Evolutionary conservation across 2,329 filamentous ascomycete genomes (phyloP).

Genomic region (Sclerotinia borealis): DNA sequence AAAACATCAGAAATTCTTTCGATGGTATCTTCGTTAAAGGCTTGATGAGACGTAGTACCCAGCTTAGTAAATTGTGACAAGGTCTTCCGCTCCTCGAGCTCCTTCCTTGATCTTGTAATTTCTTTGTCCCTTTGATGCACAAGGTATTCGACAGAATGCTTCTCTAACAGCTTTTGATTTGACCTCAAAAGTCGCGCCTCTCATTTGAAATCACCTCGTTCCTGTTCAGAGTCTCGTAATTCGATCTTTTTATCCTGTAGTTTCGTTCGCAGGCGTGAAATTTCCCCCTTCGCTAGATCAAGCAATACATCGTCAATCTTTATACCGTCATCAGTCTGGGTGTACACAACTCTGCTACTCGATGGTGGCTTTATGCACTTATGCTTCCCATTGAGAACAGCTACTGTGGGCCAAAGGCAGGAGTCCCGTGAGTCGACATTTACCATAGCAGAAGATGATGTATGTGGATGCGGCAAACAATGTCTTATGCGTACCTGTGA

Average conservation of each 20-base stretch:
- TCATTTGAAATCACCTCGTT: neutral
- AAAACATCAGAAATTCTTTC: neutral
- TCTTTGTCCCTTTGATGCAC: neutral
- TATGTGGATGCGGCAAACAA: neutral
- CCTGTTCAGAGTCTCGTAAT: neutral
- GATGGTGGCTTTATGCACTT: neutral
- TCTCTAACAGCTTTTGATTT: neutral
- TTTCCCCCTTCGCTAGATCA: neutral
- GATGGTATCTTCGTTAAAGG: neutral
- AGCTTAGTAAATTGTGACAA: neutral
- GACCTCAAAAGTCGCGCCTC: neutral
- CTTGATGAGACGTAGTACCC: neutral
- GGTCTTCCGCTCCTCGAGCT: neutral
- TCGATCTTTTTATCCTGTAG: neutral
- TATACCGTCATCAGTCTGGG: neutral
- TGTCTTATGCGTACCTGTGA: constrained; percentile 17
- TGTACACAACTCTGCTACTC: neutral
- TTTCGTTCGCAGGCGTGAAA: neutral
- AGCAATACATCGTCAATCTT: neutral
- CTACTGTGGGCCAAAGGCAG: neutral
- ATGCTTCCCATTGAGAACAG: neutral
- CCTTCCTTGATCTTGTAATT: neutral
- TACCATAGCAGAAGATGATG: neutral
- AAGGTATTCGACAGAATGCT: neutral
- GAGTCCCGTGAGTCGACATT: neutral